Percentiles rank a stretch among this genome's conserved stretches.
These are phyloP conservation scores for Micromonas pusilla DNA, from an alignment of 139 green algal species.

Conservation along the genomic window DNA sequence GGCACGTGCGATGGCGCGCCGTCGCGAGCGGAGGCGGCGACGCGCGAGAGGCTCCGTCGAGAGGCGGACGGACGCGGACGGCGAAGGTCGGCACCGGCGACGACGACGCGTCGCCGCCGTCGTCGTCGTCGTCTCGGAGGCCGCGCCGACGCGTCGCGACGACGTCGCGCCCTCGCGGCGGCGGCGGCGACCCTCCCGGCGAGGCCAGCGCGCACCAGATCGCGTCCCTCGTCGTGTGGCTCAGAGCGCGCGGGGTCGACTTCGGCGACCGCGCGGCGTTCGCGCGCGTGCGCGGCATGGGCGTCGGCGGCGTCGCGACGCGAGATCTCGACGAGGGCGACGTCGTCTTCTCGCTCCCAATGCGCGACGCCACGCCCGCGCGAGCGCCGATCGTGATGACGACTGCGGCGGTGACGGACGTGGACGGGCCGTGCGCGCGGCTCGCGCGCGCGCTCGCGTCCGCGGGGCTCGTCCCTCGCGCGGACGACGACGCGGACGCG, in stretches of 20 bases:
- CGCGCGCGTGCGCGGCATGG: background rate
- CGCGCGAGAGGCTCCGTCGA: too few relatives aligned
- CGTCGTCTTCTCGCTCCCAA: background rate
- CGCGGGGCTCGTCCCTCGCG: background rate
- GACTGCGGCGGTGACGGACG: background rate
- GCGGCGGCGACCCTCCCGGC: too few relatives aligned
- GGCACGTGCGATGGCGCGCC: too few relatives aligned
- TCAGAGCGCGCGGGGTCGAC: background rate
- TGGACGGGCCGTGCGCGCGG: background rate
- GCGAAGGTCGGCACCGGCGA: too few relatives aligned
- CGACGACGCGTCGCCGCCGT: too few relatives aligned
- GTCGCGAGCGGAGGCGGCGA: too few relatives aligned
- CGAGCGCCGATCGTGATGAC: background rate
- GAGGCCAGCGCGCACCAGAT: background rate
- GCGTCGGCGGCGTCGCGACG: background rate
- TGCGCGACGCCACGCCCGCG: background rate
- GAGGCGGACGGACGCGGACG: too few relatives aligned
- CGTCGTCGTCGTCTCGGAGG: too few relatives aligned
- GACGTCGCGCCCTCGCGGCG: too few relatives aligned
- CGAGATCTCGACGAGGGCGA: background rate
- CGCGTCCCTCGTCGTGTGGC: background rate
- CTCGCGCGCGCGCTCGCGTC: background rate
- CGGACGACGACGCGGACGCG: background rate
- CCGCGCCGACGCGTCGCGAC: too few relatives aligned
- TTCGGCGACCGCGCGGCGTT: background rate